phyloP scores from a whole-genome alignment of 352 stramenopile species.

The Pythium aquatile region DNA sequence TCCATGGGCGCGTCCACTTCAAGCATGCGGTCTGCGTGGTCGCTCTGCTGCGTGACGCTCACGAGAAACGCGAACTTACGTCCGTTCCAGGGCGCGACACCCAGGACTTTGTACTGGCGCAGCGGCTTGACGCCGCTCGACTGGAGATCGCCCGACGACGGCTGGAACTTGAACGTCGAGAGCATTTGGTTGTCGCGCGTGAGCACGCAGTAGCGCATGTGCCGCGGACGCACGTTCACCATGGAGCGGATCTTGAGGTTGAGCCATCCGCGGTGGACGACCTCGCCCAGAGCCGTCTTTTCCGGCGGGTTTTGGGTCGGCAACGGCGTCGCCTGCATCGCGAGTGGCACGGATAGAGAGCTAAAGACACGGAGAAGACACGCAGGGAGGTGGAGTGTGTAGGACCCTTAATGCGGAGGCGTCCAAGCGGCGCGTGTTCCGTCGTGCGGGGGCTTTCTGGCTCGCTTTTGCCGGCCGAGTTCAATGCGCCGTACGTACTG shows the following conservation, averaged over 20 bases:
- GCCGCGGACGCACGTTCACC: constrained; percentile 79
- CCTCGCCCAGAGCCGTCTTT: constrained; percentile 59
- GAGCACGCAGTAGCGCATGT: constrained; percentile 87
- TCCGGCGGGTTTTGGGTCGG: constrained; percentile 46
- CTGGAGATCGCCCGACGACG: constrained; percentile 62
- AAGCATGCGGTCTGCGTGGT: constrained; percentile 75
- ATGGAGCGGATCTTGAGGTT: constrained; percentile 87
- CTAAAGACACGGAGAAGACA: neutral
- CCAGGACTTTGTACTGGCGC: constrained; percentile 64
- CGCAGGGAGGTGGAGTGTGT: neutral
- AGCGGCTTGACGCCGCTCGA: constrained; percentile 59
- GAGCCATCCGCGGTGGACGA: constrained; percentile 78
- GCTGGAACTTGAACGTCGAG: constrained; percentile 87
- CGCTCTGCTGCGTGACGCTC: constrained; percentile 63
- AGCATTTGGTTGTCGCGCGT: constrained; percentile 56
- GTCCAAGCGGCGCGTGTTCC: neutral
- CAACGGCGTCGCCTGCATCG: constrained; percentile 54
- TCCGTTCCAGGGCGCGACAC: constrained; percentile 68
- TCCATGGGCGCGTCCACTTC: constrained; percentile 69
- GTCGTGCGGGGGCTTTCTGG: neutral
- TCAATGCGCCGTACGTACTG: neutral
- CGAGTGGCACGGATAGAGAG: constrained; percentile 11
- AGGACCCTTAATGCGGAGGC: neutral
- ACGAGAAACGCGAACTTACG: constrained; percentile 75
- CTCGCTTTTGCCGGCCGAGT: neutral